Base-by-base conservation (phyloP, 495 filamentous ascomycete species). In the Achaetomiella virescens region DNA sequence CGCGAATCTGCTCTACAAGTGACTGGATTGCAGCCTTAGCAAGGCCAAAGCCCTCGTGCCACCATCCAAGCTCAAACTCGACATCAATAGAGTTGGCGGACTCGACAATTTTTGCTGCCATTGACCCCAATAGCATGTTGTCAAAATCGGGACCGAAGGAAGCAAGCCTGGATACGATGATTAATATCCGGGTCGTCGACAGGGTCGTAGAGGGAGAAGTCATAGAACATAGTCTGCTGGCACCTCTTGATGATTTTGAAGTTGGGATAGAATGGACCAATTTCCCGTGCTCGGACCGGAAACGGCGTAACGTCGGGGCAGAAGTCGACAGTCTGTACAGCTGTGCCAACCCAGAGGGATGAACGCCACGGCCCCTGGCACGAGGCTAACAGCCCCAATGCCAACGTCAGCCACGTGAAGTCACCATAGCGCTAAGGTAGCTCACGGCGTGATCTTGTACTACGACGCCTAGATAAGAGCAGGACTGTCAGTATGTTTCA, bases 181-280 rank as follows among this genome's bases (percentile, higher is more conserved):
- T 37, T 36, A 14, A 14, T 18, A 20, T 27, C 46, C 12, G 31
- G 21, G 49, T 73, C 61, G 44, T 73, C 69, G 38, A 73, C 67
- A 12, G 38, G 36, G 47, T 71, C 66, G 33, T 66, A 4, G 27
- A 31, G 27, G 21, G 57, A 60, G 37, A 73, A 73, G 54, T 56
- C 47, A 31, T 67, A 70, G 43, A 70, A 69, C 41, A 71, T 49
- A 33, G 59, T 61, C 58, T 67, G 43, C 15, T 63, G 29, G 57
- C 70, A 73, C 10, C 24, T 43, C 15, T 50, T 38, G 42, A 67
- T 33, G 54, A 62, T 44, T 1, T 62, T 42, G 25, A 71, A 49
- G 45, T 64, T 59, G 40, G 48, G 69, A 38, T 71, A 71, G 25
- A 57, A n/a, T 55, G 41, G 70, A 68, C 70, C 70, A 71, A 36